These are phyloP conservation scores for Alloteropsis semialata DNA, from an alignment of 176 grass and related monocot genomes.

Conservation along the genomic window DNA sequence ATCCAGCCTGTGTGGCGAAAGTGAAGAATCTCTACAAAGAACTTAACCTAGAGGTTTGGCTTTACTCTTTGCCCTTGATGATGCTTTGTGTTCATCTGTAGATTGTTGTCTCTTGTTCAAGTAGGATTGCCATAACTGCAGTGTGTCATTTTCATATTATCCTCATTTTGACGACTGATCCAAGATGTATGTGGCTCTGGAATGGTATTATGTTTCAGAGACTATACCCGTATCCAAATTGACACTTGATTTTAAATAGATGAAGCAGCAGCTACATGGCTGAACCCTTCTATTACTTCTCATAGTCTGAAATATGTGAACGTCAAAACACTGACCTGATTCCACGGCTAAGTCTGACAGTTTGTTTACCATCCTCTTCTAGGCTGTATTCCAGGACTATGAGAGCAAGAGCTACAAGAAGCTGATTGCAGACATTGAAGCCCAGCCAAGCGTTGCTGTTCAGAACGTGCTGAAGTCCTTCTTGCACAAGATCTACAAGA, in stretches of 20 bases:
- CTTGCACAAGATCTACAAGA: slow-evolving; percentile 94
- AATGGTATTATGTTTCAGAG: not conserved
- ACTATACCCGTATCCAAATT: not conserved
- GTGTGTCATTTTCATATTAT: not conserved
- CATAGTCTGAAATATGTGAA: not conserved
- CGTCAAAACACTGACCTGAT: not conserved
- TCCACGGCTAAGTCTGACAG: not conserved
- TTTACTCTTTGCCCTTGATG: slow-evolving; percentile 22
- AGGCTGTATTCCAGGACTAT: slow-evolving; percentile 65
- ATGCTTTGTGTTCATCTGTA: slow-evolving; percentile 14
- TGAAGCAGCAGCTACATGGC: not conserved
- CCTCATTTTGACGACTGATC: not conserved
- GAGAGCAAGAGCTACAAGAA: slow-evolving; percentile 67
- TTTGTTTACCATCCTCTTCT: slow-evolving; percentile 1
- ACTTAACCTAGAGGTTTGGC: slow-evolving; percentile 82
- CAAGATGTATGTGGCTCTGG: not conserved
- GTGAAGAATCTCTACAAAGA: slow-evolving; percentile 89
- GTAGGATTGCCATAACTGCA: not conserved
- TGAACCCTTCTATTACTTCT: not conserved
- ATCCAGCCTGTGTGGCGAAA: slow-evolving; percentile 76
- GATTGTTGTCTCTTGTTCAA: not conserved
- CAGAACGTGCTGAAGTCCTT: slow-evolving; percentile 89
- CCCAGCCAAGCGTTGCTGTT: slow-evolving; percentile 59
- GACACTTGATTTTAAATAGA: not conserved
- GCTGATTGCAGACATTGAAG: slow-evolving; percentile 71